Evolutionary conservation across 805 yeast species (phyloP), one percentile per base, ranked within the genome.

Genomic region (Monosporozyma solicola): DNA sequence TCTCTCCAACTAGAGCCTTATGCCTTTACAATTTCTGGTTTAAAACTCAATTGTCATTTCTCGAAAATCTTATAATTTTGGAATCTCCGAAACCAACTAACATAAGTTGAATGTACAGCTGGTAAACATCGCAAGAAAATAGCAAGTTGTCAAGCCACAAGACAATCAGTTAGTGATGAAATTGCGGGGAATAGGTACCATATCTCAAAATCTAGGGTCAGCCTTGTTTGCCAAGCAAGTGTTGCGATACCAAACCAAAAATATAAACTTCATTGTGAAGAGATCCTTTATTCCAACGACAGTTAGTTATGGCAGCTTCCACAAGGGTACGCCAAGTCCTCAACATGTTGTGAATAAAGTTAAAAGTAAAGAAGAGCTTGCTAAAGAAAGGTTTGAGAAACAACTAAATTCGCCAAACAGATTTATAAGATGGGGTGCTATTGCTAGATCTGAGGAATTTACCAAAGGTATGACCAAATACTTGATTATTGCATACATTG

Each of bases 381-480:
- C 69, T 3, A 51, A 55, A 27, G 71, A 67, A 15, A 35, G 22
- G 29, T 48, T 29, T 29, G 72, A 72, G 47, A 61, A 58, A 22
- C 69, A 67, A 37, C 48, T 72, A 55, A 65, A 68, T 33, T 72
- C 76, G 0, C 59, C 61, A 3, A 64, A 68, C 50, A 59, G 75
- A 60, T 61, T 69, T 41, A 59, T 72, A 20, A 72, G 79, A 62
- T 79, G 79, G 76, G 83, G 82, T 47, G 83, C 84, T 3, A 71
- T 70, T 37, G 69, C 76, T 8, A 70, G 82, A 52, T 75, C 84
- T 2, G 76, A 77, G 51, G 75, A 77, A 51, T 85, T 85, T 68
- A 78, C 80, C 55, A 81, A 77, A 60, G 76, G 77, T 49, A 74
- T 85, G 74, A 83, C 90, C 5, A 79, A 80, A 59, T 80, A 76